Percentiles rank a stretch among this genome's conserved stretches.
These are phyloP conservation scores for Cubamyces sp. DNA, from an alignment of 768 basidiomycete genomes.

Conservation along the genomic window DNA sequence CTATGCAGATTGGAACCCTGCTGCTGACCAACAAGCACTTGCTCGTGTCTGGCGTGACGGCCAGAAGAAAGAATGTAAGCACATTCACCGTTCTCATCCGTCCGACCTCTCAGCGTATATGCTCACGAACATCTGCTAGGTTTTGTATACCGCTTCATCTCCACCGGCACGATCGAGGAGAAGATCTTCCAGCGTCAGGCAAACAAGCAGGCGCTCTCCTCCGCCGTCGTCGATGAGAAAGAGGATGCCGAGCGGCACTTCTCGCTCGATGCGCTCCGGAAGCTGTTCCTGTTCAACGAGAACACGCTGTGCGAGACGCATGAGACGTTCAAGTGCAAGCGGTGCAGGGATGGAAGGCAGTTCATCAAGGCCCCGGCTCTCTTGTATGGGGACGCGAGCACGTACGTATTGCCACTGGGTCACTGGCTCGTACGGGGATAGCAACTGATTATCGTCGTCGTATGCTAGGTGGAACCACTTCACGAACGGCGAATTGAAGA, in stretches of 20 bases:
- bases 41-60: slow-evolving; percentile 99
- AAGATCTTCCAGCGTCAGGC: slow-evolving; percentile 99
- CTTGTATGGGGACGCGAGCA: slow-evolving; percentile 96
- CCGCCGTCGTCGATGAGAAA: slow-evolving; percentile 97
- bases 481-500: slow-evolving; percentile 83
- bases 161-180: slow-evolving; percentile 96
- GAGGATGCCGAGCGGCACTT: slow-evolving; percentile 96
- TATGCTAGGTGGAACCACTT: slow-evolving; percentile 92
- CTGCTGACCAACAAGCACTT: slow-evolving; percentile 96
- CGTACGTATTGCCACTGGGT: slow-evolving; percentile 55
- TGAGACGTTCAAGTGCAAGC: slow-evolving; percentile 96
- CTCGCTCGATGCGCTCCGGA: slow-evolving; percentile 82
- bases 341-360: slow-evolving; percentile 88
- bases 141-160: slow-evolving; percentile 98
- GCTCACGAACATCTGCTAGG: slow-evolving; percentile 46
- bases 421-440: background rate
- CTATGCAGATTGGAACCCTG: slow-evolving; percentile 92
- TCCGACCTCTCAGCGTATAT: no score
- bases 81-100: no score
- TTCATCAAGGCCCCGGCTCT: slow-evolving; percentile 80
- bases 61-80: slow-evolving; percentile 97
- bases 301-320: slow-evolving; percentile 91
- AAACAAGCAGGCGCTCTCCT: slow-evolving; percentile 94
- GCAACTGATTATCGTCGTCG: background rate
- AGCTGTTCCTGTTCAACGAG: slow-evolving; percentile 91